These are phyloP conservation scores for Kwoniella botswanensis DNA, from an alignment of 768 basidiomycete species.

Conservation along the genomic window DNA sequence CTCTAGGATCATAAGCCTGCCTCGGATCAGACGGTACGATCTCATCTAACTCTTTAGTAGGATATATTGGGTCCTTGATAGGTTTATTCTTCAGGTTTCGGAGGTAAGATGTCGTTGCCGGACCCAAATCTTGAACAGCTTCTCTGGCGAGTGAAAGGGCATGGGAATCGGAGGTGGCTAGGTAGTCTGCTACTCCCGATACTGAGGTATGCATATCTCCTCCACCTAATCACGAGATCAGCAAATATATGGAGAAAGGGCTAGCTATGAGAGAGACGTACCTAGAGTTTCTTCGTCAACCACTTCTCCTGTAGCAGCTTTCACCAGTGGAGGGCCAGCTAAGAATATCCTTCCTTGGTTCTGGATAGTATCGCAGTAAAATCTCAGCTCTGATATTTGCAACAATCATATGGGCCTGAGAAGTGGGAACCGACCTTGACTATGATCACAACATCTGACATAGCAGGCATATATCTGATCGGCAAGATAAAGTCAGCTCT, in stretches of 20 bases:
- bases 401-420: background rate
- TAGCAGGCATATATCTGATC: conserved; percentile 72
- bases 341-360: conserved; percentile 93
- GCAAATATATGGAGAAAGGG: background rate
- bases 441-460: conserved; percentile 78
- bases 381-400: background rate
- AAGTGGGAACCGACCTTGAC: conserved; percentile 36
- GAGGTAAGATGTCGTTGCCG: conserved; percentile 9
- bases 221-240: conserved; percentile 32
- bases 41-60: conserved; percentile 80
- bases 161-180: conserved; percentile 45
- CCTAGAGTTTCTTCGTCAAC: conserved; percentile 92
- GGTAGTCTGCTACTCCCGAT: conserved; percentile 52
- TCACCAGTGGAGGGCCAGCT: conserved; percentile 91
- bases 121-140: conserved; percentile 45
- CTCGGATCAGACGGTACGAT: conserved; percentile 89
- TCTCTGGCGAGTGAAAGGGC: conserved; percentile 47
- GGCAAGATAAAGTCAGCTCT: background rate
- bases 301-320: conserved; percentile 90
- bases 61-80: conserved; percentile 67
- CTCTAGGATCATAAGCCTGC: conserved; percentile 90
- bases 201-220: conserved; percentile 55
- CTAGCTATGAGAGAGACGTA: background rate
- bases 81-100: background rate
- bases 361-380: conserved; percentile 50